These are phyloP conservation scores for thale cress (Arabidopsis thaliana) DNA, from an alignment of 345 rosid genomes.

Conservation along the genomic window TAIR10.1 NC_003070.9:28141501-28142000, in stretches of 20 bases:
- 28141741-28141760: slow-evolving; percentile 68
- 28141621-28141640: not conserved
- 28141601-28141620: slow-evolving; percentile 71
- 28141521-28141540: slow-evolving; percentile 86
- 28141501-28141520: slow-evolving; percentile 73
- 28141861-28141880: slow-evolving; percentile 43
- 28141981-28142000: slow-evolving; percentile 81
- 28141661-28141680: not conserved
- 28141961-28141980: slow-evolving; percentile 88
- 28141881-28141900: slow-evolving; percentile 5
- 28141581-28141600: slow-evolving; percentile 89
- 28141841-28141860: slow-evolving; percentile 86
- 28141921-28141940: slow-evolving; percentile 54
- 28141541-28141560: slow-evolving; percentile 97
- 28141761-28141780: slow-evolving; percentile 78
- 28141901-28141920: not conserved
- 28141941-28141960: slow-evolving; percentile 86
- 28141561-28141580: slow-evolving; percentile 99
- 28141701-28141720: slow-evolving; percentile 94
- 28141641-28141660: not conserved
- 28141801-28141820: slow-evolving; percentile 92
- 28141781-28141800: slow-evolving; percentile 90
- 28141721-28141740: slow-evolving; percentile 96
- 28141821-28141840: slow-evolving; percentile 89
- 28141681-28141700: not conserved